Evolutionary conservation across 257 asterid species (phyloP), one percentile per base, ranked within the genome.

Genomic region (Ocimum tenuiflorum): DNA sequence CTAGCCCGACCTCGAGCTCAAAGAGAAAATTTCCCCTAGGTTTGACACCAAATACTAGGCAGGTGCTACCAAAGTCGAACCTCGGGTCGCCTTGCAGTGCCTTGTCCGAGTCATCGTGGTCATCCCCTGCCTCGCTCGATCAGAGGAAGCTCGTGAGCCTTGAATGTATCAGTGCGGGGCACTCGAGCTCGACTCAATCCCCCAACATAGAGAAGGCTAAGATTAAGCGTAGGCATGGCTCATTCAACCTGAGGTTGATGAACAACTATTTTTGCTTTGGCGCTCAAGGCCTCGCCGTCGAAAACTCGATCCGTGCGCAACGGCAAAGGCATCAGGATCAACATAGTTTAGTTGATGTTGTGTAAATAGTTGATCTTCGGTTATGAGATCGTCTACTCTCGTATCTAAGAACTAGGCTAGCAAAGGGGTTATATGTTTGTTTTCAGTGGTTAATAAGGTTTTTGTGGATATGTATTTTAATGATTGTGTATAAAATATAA

Each of bases 251-350:
- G 57, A 73, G 81, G 79, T 23, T 75, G 75, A 78, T 92, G 91
- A 89, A 92, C 67, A 75, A 73, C 47, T 89, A 83, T 77, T 76
- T 89, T 0, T 89, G 96, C 65, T 85, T 85, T 24, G 94, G 96
- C 17, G 79, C 85, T 52, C 88, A 85, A 6, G 83, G 86, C 2
- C 73, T 88, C 9, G 83, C 81, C 11, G 81, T 71, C 12, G 87
- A 85, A 50, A 72, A 71, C 45, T 72, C 80, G 22, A 52, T 65
- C 13, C 63, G 41, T 14, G 56, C 72, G 1, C 63, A 35, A 18
- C 39, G 60, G 42, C 45, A 33, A 18, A 35, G 63, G 10, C 45
- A 33, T 8, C 65, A 41, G 74, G 59, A 61, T 53, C 70, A 43
- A 13, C 48, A 23, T 6, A 68, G 70, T 27, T 13, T 69, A 58